Evolutionary conservation across 345 rosid species (phyloP).

Genomic region (Cochlearia excelsa): DNA sequence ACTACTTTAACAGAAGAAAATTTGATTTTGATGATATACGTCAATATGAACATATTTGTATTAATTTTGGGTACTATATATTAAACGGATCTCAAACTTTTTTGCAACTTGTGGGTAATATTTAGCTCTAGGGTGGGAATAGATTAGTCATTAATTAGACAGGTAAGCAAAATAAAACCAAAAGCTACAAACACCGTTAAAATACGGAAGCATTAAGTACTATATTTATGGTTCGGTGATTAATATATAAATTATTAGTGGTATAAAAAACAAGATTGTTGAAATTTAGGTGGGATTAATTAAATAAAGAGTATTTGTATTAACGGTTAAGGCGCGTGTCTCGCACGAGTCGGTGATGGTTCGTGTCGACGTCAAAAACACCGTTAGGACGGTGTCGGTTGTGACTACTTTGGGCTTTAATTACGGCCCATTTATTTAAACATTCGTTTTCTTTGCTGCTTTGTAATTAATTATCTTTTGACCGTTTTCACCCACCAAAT

Average conservation of each 20-base stretch:
- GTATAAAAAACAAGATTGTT: neutral
- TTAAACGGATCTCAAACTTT: conserved; percentile 4
- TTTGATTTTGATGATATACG: conserved; percentile 22
- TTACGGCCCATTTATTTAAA: conserved; percentile 21
- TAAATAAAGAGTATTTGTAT: conserved; percentile 12
- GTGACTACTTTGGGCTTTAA: conserved; percentile 22
- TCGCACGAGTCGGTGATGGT: conserved; percentile 27
- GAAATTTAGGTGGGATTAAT: conserved; percentile 13
- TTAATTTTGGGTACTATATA: neutral
- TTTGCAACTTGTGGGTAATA: conserved; percentile 22
- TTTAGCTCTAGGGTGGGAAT: neutral
- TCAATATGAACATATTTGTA: conserved; percentile 7
- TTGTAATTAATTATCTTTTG: too few relatives aligned
- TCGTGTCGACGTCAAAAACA: conserved; percentile 21
- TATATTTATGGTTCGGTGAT: conserved; percentile 22
- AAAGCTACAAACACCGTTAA: conserved; percentile 20
- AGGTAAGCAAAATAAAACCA: conserved; percentile 14
- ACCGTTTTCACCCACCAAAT: too few relatives aligned
- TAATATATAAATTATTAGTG: neutral
- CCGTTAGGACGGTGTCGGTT: conserved; percentile 35
- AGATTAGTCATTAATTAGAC: conserved; percentile 7
- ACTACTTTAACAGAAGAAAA: conserved; percentile 15
- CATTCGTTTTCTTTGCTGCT: too few relatives aligned
- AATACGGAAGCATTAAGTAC: conserved; percentile 22
- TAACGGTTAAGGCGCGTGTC: conserved; percentile 30